These are phyloP conservation scores for Phytophthora boehmeriae DNA, from an alignment of 352 stramenopile genomes.

Conservation along the genomic window DNA sequence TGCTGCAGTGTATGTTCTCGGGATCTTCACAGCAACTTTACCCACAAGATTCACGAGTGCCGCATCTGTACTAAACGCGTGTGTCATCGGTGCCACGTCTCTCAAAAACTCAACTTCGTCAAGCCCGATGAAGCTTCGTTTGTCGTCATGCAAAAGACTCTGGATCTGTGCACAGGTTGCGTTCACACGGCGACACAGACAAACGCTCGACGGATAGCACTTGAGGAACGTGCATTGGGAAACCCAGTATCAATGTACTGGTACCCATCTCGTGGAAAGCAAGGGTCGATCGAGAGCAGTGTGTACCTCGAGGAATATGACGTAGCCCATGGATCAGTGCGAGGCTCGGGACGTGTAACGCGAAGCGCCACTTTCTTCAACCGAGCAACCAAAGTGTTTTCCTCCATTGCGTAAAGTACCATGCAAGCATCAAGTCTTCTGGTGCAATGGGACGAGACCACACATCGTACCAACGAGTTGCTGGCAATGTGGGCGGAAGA, in stretches of 20 bases:
- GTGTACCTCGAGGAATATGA: slow-evolving; percentile 24
- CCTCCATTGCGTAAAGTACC: slow-evolving; percentile 16
- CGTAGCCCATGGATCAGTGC: slow-evolving; percentile 9
- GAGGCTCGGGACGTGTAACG: slow-evolving; percentile 2
- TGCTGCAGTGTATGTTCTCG: slow-evolving; percentile 32
- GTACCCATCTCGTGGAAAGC: slow-evolving; percentile 19
- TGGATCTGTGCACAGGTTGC: slow-evolving; percentile 39
- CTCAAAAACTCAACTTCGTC: slow-evolving; percentile 36
- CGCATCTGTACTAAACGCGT: slow-evolving; percentile 31
- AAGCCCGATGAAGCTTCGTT: slow-evolving; percentile 18
- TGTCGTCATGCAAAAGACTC: slow-evolving; percentile 25
- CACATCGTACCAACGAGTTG: slow-evolving; percentile 53
- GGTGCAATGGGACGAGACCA: slow-evolving; percentile 62
- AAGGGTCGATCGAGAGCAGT: slow-evolving; percentile 1
- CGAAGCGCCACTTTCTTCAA: slow-evolving; percentile 13
- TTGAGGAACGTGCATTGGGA: slow-evolving; percentile 28
- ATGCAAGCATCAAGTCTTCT: not conserved
- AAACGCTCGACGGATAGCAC: slow-evolving; percentile 33
- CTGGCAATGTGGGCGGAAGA: slow-evolving; percentile 72
- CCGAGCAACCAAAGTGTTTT: slow-evolving; percentile 21
- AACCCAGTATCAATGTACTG: slow-evolving; percentile 33
- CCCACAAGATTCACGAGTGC: slow-evolving; percentile 30
- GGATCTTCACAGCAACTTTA: slow-evolving; percentile 19
- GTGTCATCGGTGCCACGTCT: slow-evolving; percentile 36
- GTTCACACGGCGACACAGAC: slow-evolving; percentile 35